Conservation (phyloP, 306 rosid species). For the Hippophae tibetana region DNA sequence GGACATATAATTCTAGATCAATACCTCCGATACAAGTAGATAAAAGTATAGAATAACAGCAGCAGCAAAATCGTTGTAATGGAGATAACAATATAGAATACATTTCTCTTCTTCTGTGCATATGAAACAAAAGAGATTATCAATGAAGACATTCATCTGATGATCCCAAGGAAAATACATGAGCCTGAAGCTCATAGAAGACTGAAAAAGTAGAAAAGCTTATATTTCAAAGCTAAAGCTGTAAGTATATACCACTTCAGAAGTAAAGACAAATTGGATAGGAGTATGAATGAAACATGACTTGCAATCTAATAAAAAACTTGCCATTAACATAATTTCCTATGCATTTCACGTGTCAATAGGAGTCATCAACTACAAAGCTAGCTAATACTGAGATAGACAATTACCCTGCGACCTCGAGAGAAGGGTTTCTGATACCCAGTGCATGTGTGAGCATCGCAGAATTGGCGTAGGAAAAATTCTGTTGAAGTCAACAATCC, state of each 20-base stretch:
- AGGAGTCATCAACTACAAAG: conserved; percentile 2
- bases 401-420: conserved; percentile 35
- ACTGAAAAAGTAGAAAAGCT: background rate
- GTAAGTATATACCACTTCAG: background rate
- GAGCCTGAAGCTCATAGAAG: background rate
- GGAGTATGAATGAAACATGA: background rate
- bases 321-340: conserved; percentile 1
- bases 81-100: conserved; percentile 42
- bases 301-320: background rate
- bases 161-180: too few species aligned
- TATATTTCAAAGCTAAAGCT: too few species aligned
- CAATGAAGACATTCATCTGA: too few species aligned
- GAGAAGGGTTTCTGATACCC: conserved; percentile 59
- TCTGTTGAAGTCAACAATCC: conserved; percentile 33
- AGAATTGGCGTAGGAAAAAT: conserved; percentile 68
- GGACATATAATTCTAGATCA: conserved; percentile 8
- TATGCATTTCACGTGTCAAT: background rate
- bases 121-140: conserved; percentile 5
- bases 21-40: conserved; percentile 63
- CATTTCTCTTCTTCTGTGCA: conserved; percentile 47
- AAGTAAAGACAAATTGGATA: background rate
- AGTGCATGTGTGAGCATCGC: conserved; percentile 62
- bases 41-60: conserved; percentile 44
- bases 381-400: conserved; percentile 4
- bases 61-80: conserved; percentile 41